Conservation (phyloP, 495 filamentous ascomycete species). For the Xylaria curta region DNA sequence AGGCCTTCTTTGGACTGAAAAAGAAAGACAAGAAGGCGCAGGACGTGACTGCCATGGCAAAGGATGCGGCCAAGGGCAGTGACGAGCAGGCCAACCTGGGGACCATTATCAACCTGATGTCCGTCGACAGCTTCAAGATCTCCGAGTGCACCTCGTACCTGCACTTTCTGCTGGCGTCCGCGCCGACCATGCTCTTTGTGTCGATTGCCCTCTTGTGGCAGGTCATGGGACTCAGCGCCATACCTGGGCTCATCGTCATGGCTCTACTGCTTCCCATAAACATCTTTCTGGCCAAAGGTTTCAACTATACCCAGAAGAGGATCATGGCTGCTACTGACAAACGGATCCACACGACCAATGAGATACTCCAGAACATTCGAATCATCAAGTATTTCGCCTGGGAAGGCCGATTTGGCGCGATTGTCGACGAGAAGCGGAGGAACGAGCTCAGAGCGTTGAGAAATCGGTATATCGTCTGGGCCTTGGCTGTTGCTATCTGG, state of each 20-base stretch:
- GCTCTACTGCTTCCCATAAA: slow-evolving; percentile 86
- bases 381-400: slow-evolving; percentile 99
- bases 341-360: slow-evolving; percentile 95
- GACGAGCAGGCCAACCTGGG: slow-evolving; percentile 87
- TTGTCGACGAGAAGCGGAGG: slow-evolving; percentile 85
- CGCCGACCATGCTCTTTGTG: slow-evolving; percentile 82
- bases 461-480: slow-evolving; percentile 87
- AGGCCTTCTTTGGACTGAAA: slow-evolving; percentile 64
- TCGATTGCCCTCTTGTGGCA: slow-evolving; percentile 76
- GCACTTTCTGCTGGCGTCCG: slow-evolving; percentile 86
- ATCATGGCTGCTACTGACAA: slow-evolving; percentile 96
- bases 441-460: slow-evolving; percentile 81
- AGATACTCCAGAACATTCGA: slow-evolving; percentile 95
- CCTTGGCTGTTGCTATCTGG: slow-evolving; percentile 90
- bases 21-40: slow-evolving; percentile 57
- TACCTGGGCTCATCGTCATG: slow-evolving; percentile 95
- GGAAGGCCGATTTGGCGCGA: slow-evolving; percentile 88
- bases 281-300: slow-evolving; percentile 80
- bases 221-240: slow-evolving; percentile 89
- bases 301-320: slow-evolving; percentile 81
- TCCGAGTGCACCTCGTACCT: slow-evolving; percentile 90
- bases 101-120: slow-evolving; percentile 98
- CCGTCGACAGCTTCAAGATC: slow-evolving; percentile 98
- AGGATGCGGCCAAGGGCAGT: slow-evolving; percentile 46
- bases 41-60: slow-evolving; percentile 39